Evolutionary conservation across 2,329 filamentous ascomycete genomes (phyloP), one percentile per base, ranked within the genome.

Genomic region (Pestalotiopsis sp.): DNA sequence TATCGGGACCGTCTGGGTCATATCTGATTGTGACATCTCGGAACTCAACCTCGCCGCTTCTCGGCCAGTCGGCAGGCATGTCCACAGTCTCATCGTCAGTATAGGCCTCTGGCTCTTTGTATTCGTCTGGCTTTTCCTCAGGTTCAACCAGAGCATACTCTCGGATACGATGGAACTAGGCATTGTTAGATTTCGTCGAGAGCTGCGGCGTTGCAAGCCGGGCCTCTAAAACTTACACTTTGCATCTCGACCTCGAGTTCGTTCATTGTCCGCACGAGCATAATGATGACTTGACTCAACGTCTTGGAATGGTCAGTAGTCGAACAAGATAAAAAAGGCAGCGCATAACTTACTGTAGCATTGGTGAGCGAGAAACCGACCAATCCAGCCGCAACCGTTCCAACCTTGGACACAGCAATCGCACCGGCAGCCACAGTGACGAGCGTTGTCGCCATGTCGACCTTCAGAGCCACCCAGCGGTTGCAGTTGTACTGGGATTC

Each of bases 301-400:
- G 84, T 78, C 76, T 78, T 36, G 11, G n/a, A 13, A 38, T 13
- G 3, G 14, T 9, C 9, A 38, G 76, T 67, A 74, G 70, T 40
- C 23, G 52, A 4, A 40, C n/a, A 6, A 66, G n/a, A 7, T 4
- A 38, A 36, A 14, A 14, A n/a, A 63, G 17, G 11, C 4, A 25
- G 9, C 7, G 7, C 27, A 57, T 14, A 52, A 45, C 12, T 72
- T 70, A 76, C 84, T n/a, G 84, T 87, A 36, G 87, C 86, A 66
- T 87, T 89, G 23, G 82, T 84, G 27, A 89, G 78, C 1, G 87
- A 89, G 76, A 89, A 88, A 4, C 86, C 86, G 3, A 89, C 86
- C 59, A 88, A 75, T 3, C 86, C 86, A 36, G 86, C 85, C 12
- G 83, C 81, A 2, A 87, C 81, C 0, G 80, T 71, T 12, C 82